Conservation (phyloP, 805 yeast species). For the Danielia oregonensis region DNA sequence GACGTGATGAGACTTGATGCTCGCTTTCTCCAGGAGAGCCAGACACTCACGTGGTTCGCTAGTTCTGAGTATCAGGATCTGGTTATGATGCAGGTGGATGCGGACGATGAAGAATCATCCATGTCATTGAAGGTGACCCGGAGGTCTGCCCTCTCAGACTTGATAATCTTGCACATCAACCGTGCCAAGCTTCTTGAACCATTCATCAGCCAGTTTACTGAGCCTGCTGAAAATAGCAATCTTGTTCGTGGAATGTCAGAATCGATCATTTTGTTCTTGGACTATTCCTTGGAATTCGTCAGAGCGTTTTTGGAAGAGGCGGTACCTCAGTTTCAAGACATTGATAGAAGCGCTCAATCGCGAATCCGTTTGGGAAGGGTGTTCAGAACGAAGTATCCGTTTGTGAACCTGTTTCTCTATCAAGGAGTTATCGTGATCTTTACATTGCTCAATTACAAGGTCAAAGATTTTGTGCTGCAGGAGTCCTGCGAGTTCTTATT, state of each 20-base stretch:
- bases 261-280: slow-evolving; percentile 30
- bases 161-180: slow-evolving; percentile 46
- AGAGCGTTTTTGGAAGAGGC: slow-evolving; percentile 9
- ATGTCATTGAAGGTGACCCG: slow-evolving; percentile 22
- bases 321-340: slow-evolving; percentile 7
- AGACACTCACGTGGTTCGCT: slow-evolving; percentile 27
- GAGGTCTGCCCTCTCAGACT: slow-evolving; percentile 40
- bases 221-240: slow-evolving; percentile 23
- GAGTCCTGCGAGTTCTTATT: slow-evolving; percentile 19
- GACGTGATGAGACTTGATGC: slow-evolving; percentile 39
- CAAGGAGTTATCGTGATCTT: slow-evolving; percentile 51
- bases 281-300: slow-evolving; percentile 13
- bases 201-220: slow-evolving; percentile 35
- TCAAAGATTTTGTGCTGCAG: slow-evolving; percentile 27
- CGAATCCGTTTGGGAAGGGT: slow-evolving; percentile 25
- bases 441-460: slow-evolving; percentile 44
- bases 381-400: slow-evolving; percentile 42
- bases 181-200: slow-evolving; percentile 52
- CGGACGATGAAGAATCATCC: slow-evolving; percentile 18
- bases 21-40: slow-evolving; percentile 41
- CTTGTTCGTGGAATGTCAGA: slow-evolving; percentile 34
- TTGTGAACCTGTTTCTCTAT: slow-evolving; percentile 45
- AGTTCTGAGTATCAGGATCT: slow-evolving; percentile 11
- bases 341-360: neutral
- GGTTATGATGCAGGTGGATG: slow-evolving; percentile 10